Evolutionary conservation across 2,329 filamentous ascomycete species (phyloP), one percentile per base, ranked within the genome.

Genomic region (Elsinoe arachidis): DNA sequence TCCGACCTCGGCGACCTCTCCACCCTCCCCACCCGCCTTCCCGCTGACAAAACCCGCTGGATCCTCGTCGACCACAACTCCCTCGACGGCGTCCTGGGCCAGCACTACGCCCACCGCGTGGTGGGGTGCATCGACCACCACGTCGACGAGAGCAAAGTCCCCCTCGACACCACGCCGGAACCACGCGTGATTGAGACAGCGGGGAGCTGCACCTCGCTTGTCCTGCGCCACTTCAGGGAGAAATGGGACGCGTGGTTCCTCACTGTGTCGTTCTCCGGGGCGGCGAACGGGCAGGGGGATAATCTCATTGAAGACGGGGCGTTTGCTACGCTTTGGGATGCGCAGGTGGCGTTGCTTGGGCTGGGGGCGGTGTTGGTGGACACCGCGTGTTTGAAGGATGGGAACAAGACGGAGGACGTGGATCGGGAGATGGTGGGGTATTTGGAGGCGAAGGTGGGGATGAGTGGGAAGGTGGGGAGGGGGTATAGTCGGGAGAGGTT

Each of bases 41-140:
- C 69, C 0, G 75, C 81, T 0, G 75, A 79, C 23, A 78, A 82
- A 47, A 85, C 86, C 1, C 75, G 74, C 52, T 90, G 86, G 86
- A 72, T 89, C 15, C 75, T 93, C 1, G 87, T 93, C 3, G 88
- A 93, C 71, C 89, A 93, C 74, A 93, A 93, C 67, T 78, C 76
- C 0, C 74, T 89, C 49, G 85, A 85, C 5, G 86, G 87, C 0
- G 65, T 71, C 12, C 73, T 92, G 14, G 80, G 76, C 14, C 70
- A 68, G 37, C 69, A 75, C 14, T 88, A 82, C 65, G 71, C 72
- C 0, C 60, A 66, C 3, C 73, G 74, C 7, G 79, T 91, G 0
- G 71, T 77, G 3, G 86, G 85, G 3, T 85, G 85, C 61, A 80
- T 93, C 56, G 88, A 93, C 70, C 88, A 93, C 70, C 89, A 93